Base-by-base conservation (phyloP, 345 rosid species). In the Eucalyptus coolabah region DNA sequence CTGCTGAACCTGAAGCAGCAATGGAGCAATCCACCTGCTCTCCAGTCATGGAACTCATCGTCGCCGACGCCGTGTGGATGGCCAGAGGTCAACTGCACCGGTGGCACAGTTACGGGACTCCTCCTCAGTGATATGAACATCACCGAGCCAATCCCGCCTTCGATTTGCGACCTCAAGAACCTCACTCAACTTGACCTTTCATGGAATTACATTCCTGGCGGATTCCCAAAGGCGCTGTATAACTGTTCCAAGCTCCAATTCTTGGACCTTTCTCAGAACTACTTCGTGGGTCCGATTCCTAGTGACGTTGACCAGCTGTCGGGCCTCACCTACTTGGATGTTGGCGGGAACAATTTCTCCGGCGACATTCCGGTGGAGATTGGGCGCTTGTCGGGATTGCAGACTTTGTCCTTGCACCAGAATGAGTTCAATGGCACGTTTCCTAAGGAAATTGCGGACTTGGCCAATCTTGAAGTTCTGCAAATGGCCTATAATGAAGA, bases 381-480 rank as follows among this genome's bases (percentile, higher is more conserved):
- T 6, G 97, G 96, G 37, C 87, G 89, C 34, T 63, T 98, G 30
- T 30, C 93, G 9, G 90, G 92, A 90, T 91, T 98, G 89, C 93
- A 85, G 60, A 87, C 86, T 4, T 37, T 98, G 89, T 2, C 69
- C 65, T 92, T 96, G 1, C 37, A 90, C 92, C 86, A 37, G 88
- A 95, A 94, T 82, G 90, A 90, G 87, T 97, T 94, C 95, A 88
- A 95, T 14, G 98, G 99, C 8, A 95, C 96, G 9, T 94, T 97
- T 89, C 99, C 99, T 1, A 92, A 91, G 92, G 98, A 96, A 92
- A 97, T 98, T 44, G 96, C 97, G 2, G 91, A 95, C 92, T 91
- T 98, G 86, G 65, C 90, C 16, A 95, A 95, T 89, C 96, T 98
- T 50, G 96, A 94, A 88, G 45, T 63, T 3, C 91, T 97, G 87